Conservation (phyloP, 306 rosid species). For the Calophaca sinica region DNA sequence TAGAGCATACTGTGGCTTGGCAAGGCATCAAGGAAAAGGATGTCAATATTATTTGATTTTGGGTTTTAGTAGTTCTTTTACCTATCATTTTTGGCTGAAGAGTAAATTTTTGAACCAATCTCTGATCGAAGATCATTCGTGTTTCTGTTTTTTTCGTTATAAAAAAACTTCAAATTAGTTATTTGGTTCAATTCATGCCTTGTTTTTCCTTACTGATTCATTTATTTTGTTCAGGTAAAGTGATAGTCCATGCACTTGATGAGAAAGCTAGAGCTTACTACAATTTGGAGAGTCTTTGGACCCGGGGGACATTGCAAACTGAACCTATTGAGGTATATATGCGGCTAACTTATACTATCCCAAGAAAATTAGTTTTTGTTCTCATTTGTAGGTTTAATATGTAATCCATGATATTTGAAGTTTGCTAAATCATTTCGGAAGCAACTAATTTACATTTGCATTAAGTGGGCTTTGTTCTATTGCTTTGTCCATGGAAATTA, state of each 20-base stretch:
- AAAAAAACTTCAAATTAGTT: conserved; percentile 1
- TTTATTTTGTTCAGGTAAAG: conserved; percentile 67
- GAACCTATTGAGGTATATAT: conserved; percentile 55
- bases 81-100: not conserved
- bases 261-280: conserved; percentile 95
- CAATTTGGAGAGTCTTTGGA: conserved; percentile 86
- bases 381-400: too few relatives aligned
- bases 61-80: conserved; percentile 22
- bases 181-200: conserved; percentile 30
- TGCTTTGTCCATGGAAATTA: not conserved
- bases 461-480: conserved; percentile 11
- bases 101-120: not conserved
- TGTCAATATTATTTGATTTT: conserved; percentile 14
- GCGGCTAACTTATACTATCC: not conserved
- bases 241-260: conserved; percentile 91
- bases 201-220: not conserved
- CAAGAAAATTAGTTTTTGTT: too few relatives aligned
- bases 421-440: conserved; percentile 9
- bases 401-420: conserved; percentile 22
- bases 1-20: conserved; percentile 9
- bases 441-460: conserved; percentile 1
- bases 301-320: too few relatives aligned
- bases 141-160: not conserved
- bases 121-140: conserved; percentile 4
- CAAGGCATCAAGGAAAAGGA: conserved; percentile 17